Conservation (phyloP, 768 basidiomycete species). For the Suillus tomentosus region DNA sequence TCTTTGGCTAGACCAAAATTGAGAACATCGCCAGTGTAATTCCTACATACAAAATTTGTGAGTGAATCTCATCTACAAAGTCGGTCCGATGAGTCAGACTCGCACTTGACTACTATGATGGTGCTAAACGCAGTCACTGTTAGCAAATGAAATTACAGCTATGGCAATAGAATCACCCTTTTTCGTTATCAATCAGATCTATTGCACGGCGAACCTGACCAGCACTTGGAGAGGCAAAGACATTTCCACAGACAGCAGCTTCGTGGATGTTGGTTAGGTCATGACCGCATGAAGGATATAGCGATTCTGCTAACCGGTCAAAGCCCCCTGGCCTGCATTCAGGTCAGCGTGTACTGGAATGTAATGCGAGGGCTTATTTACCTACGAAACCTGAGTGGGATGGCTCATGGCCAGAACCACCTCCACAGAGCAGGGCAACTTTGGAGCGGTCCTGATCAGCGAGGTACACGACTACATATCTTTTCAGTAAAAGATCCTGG, state of each 20-base stretch:
- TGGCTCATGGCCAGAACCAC: conserved; percentile 90
- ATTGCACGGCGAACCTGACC: conserved; percentile 82
- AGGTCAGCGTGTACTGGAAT: conserved; percentile 4
- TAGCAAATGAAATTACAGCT: not conserved
- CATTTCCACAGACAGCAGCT: conserved; percentile 83
- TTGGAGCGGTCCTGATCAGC: conserved; percentile 57
- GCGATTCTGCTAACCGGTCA: conserved; percentile 52
- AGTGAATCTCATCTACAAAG: not conserved
- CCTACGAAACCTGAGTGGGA: conserved; percentile 91
- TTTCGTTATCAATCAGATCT: conserved; percentile 70
- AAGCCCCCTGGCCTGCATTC: conserved; percentile 66
- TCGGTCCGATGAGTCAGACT: conserved; percentile 7
- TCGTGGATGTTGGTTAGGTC: conserved; percentile 11
- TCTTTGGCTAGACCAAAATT: conserved; percentile 92
- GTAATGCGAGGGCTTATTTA: conserved; percentile 30
- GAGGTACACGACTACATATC: conserved; percentile 58
- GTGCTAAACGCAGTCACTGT: conserved; percentile 46
- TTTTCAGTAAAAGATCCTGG: not conserved
- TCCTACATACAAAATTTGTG: conserved; percentile 43
- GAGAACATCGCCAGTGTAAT: conserved; percentile 89
- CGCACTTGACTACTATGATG: conserved; percentile 80
- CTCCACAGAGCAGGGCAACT: conserved; percentile 81
- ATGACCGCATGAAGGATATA: not conserved
- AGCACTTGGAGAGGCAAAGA: conserved; percentile 91
- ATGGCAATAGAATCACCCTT: conserved; percentile 51